Evolutionary conservation across 306 rosid species (phyloP), one percentile per base, ranked within the genome.

Genomic region (Prinsepia uniflora): DNA sequence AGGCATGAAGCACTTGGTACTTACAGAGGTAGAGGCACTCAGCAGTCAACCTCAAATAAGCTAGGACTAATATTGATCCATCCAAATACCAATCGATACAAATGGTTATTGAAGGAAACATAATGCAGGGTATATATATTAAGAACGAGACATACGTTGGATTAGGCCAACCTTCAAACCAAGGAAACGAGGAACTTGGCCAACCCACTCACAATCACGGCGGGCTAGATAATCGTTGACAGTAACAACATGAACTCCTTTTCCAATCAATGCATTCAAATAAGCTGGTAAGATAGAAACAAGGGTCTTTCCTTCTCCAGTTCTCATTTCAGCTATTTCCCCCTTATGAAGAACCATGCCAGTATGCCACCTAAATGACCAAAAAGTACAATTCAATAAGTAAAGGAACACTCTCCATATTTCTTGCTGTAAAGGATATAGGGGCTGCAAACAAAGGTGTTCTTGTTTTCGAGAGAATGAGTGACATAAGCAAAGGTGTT

Each of bases 121-220:
- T 14, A 58, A 54, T 4, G 42, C 73, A 41, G 14, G 40, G 39
- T 19, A 72, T 57, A 72, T 53, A 58, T 54, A 65, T 60, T 41
- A 70, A 79, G 81, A 69, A 78, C 11, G 89, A 80, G 84, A 90
- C 98, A 71, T 90, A 94, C 95, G 98, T 78, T 94, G 98, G 75
- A 94, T 94, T 78, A 94, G 96, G 87, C 99, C 99, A 87, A 94
- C 99, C 95, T 90, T 90, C 92, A 94, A 74, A 72, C 98, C 97
- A 76, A 94, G 98, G 84, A 94, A 94, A 78, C 98, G 97, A 56
- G 97, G 95, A 74, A 94, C 95, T 82, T 94, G 98, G 76, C 97
- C 98, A 76, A 94, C 98, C 98, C 98, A 94, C 81, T 94, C 98
- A 63, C 97, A 90, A 75, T 94, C 98, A 6, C 97, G 82, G 41